These are phyloP conservation scores for Hapsidospora chrysogenum DNA, from an alignment of 495 filamentous ascomycete species.

Conservation along the genomic window DNA sequence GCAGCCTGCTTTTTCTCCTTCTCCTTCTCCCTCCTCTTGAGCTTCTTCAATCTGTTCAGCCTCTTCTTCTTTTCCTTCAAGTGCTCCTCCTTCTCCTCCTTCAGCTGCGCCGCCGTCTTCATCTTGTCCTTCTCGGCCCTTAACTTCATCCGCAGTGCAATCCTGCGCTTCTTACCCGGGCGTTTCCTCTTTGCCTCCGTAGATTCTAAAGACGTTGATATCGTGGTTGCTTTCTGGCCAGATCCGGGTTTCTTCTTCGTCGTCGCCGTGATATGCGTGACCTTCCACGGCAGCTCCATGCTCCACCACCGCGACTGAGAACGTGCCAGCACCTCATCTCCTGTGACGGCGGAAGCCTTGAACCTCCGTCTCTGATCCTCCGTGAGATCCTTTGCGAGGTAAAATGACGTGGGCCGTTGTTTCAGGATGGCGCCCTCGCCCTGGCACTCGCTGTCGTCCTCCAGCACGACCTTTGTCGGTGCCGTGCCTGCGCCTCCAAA, in stretches of 20 bases:
- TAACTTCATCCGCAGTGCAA: constrained; percentile 22
- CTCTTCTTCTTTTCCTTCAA: constrained; percentile 36
- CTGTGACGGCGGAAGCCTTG: constrained; percentile 23
- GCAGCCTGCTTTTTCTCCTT: constrained; percentile 25
- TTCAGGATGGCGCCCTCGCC: constrained; percentile 21
- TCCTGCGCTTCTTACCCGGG: constrained; percentile 36
- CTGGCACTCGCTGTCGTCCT: constrained; percentile 7
- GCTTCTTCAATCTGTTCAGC: constrained; percentile 32
- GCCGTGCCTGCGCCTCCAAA: constrained; percentile 25
- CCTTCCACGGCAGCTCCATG: constrained; percentile 37
- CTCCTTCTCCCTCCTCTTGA: constrained; percentile 32
- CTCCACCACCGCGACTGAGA: constrained; percentile 30
- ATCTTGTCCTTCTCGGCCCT: constrained; percentile 15
- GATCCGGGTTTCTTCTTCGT: too few species aligned
- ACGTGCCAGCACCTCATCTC: constrained; percentile 21
- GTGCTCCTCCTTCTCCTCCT: constrained; percentile 26
- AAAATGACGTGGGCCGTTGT: constrained; percentile 24
- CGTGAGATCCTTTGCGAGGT: constrained; percentile 20
- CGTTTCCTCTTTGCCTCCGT: constrained; percentile 21
- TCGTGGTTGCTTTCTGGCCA: not conserved
- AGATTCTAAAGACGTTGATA: constrained; percentile 2
- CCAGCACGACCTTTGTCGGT: constrained; percentile 18
- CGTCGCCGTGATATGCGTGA: constrained; percentile 17
- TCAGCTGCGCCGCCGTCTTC: constrained; percentile 10
- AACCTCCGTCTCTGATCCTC: constrained; percentile 15